A percentile compares a stretch with the other conserved stretches of the same genome.
Evolutionary conservation across 768 basidiomycete genomes (phyloP).

Genomic region (Lactifluus volemus): DNA sequence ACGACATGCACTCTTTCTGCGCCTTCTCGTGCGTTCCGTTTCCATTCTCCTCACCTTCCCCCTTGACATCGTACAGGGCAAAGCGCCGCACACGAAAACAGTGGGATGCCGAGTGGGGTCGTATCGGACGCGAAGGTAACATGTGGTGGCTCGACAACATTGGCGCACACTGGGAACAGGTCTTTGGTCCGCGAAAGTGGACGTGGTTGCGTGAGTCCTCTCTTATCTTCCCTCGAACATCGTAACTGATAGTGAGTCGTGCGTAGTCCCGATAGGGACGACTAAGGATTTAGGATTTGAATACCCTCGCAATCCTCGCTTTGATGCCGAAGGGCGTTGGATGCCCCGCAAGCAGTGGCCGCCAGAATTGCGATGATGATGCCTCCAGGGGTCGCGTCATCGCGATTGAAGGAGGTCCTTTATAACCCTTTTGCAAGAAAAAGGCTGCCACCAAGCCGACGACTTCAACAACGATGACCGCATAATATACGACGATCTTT

Average conservation of each 20-base stretch:
- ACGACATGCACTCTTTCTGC: constrained; percentile 45
- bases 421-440: not conserved
- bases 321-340: constrained; percentile 62
- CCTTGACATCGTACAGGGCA: constrained; percentile 31
- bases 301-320: constrained; percentile 66
- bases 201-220: constrained; percentile 73
- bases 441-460: not conserved
- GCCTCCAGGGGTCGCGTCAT: not conserved
- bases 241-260: not conserved
- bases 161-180: constrained; percentile 61
- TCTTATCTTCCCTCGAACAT: not conserved
- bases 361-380: constrained; percentile 40
- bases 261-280: constrained; percentile 42
- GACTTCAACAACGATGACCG: not conserved
- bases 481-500: not conserved
- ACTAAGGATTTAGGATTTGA: constrained; percentile 48
- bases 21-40: constrained; percentile 39
- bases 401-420: not conserved
- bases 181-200: constrained; percentile 63
- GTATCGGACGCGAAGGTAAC: constrained; percentile 64
- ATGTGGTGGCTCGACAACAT: constrained; percentile 75
- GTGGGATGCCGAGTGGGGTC: constrained; percentile 83
- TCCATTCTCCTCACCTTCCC: not conserved
- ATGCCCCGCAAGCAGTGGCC: constrained; percentile 65
- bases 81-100: constrained; percentile 36